Base-by-base conservation (phyloP, 2,329 filamentous ascomycete species). In the Chalara sp. region DNA sequence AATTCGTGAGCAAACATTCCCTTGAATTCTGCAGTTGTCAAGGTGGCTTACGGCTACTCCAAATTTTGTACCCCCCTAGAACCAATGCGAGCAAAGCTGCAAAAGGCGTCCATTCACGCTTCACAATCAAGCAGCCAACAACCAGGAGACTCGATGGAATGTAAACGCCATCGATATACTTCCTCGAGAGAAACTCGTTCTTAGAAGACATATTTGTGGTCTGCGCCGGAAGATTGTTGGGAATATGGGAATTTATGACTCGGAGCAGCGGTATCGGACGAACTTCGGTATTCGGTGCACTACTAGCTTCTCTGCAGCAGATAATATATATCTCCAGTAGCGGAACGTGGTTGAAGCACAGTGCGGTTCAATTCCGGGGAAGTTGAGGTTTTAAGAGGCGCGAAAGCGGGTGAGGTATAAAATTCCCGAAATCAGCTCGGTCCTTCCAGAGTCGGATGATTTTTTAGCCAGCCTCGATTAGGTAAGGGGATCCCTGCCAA, bases 111-210 rank as follows among this genome's bases (percentile, higher is more conserved):
- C 81, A 93, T 69, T 92, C 86, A 58, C 73, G 76, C 79, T 95
- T 95, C 61, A 90, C 75, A 63, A 95, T 85, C 56, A 81, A 76
- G 42, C 82, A 84, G 61, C 89, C 89, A 48, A 89, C 70, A 53
- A 96, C 73, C 53, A 96, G 72, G 35, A 96, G 79, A 53, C 78
- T 81, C n/a, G 84, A 85, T 56, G 91, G 90, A 63, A 95, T 84
- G 68, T 92, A 90, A 62, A 95, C 80, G 65, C 86, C 87, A 70
- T 89, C 82, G 65, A 92, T 71, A 65, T 86, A 89, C 63, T 83
- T 76, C 59, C 76, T 76, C 56, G 83, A 76, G 45, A 59, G 41
- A 44, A 52, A 57, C 47, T 53, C 49, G 32, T 54, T 58, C 42
- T 46, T 41, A 29, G 54, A 32, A 42, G 51, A 56, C 54, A 52